A percentile compares a stretch with the other conserved stretches of the same genome.
phyloP scores from a whole-genome alignment of 1,284 basidiomycete species.

The Athelia psychrophila region DNA sequence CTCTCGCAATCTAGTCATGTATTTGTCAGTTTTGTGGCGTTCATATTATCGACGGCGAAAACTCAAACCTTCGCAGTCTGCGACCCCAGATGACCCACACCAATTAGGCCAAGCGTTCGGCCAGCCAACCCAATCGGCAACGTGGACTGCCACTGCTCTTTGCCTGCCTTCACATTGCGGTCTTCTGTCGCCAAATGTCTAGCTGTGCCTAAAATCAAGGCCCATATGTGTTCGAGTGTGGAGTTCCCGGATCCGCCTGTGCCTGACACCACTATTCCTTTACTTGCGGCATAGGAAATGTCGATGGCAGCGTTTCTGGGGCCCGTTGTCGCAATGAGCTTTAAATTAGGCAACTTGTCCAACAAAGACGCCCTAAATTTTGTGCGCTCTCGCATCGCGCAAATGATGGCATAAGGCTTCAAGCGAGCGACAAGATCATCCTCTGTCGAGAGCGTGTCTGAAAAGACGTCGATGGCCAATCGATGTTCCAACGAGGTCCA shows the following conservation, averaged over 20 bases:
- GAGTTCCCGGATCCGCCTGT: constrained; percentile 44
- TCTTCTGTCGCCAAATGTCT: constrained; percentile 53
- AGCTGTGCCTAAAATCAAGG: constrained; percentile 56
- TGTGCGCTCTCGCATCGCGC: constrained; percentile 67
- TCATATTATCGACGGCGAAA: too few relatives aligned
- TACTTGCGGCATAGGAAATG: constrained; percentile 39
- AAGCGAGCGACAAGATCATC: constrained; percentile 47
- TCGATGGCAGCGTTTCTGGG: constrained; percentile 50
- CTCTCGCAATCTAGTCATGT: constrained; percentile 47
- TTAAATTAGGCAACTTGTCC: constrained; percentile 54
- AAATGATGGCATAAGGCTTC: constrained; percentile 53
- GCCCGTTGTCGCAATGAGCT: constrained; percentile 59
- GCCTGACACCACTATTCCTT: constrained; percentile 56
- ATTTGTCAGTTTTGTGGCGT: too few relatives aligned
- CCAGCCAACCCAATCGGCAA: constrained; percentile 52
- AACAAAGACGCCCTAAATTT: constrained; percentile 49
- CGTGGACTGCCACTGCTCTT: constrained; percentile 53
- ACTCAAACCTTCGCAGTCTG: constrained; percentile 41
- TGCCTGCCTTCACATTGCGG: constrained; percentile 42
- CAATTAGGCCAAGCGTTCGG: constrained; percentile 56
- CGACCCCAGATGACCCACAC: constrained; percentile 53
- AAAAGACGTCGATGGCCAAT: constrained; percentile 43
- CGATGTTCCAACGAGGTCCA: constrained; percentile 43
- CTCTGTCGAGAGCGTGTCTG: constrained; percentile 50
- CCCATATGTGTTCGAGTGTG: constrained; percentile 64